Base-by-base conservation (phyloP, 2,329 filamentous ascomycete genomes). In the Chalaropsis ovoidea region DNA sequence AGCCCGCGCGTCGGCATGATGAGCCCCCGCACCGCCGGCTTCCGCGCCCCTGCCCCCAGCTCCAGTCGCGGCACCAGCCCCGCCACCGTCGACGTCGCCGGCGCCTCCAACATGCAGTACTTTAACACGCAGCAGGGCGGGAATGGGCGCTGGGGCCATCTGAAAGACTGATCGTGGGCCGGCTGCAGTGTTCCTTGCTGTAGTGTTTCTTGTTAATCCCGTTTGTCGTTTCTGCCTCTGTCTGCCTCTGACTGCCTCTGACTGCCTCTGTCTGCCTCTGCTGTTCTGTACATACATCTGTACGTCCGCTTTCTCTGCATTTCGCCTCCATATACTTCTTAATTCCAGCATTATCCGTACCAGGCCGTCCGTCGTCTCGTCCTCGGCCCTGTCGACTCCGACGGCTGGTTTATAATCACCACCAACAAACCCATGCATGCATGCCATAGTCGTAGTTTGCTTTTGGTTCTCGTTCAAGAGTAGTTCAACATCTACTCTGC, bases 1-100 rank as follows among this genome's bases (percentile, higher is more conserved):
- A 84, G 82, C 70, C 82, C 82, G n/a, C 77, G 80, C 6, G 75
- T 80, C 69, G 76, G 77, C 41, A 74, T 82, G 63, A 79, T 82
- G 75, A 83, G 81, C 68, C 82, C 82, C 1, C 73, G 77, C 1
- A 74, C 73, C 49, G 71, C 71, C 15, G 70, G 68, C 42, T 65
- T 62, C 63, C 42, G 67, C 47, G 58, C 45, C 35, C 45, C 41
- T 31, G 45, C 43, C 4, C 73, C 73, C 31, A 72, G 74, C 15
- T 75, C 77, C 58, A 82, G 80, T 67, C 76, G 81, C 35, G 81
- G 79, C 19, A 80, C 78, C 43, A 83, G 81, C 69, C 81, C 81
- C 19, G 76, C 77, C 39, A 71, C 73, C 1, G 71, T 71, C 43
- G 75, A 75, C 35, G 70, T 67, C 35, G 68, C 67, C 11, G 68